Conservation (phyloP, 768 basidiomycete species). For the Leccinum boreale region DNA sequence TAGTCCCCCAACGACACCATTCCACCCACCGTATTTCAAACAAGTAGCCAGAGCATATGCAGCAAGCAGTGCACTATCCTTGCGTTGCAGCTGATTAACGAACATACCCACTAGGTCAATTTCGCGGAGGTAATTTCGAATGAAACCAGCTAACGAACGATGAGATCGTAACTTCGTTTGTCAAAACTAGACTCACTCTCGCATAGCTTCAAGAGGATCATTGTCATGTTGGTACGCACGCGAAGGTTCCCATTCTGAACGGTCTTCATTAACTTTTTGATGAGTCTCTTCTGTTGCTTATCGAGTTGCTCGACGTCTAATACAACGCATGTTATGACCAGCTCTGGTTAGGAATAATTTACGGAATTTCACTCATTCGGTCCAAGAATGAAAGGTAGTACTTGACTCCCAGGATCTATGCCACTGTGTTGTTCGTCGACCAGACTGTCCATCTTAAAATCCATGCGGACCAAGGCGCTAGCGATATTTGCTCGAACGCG, state of each 20-base stretch:
- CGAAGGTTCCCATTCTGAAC: background rate
- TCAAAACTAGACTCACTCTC: slow-evolving; percentile 10
- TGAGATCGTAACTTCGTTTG: background rate
- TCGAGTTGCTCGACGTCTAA: slow-evolving; percentile 6
- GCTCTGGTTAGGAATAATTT: background rate
- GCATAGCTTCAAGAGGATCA: slow-evolving; percentile 21
- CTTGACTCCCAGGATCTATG: background rate
- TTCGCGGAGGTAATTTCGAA: slow-evolving; percentile 12
- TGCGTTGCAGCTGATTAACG: slow-evolving; percentile 16
- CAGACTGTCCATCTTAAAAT: background rate
- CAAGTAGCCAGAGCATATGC: slow-evolving; percentile 20
- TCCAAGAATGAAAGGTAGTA: slow-evolving; percentile 17
- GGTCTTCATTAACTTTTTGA: slow-evolving; percentile 7
- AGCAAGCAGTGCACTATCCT: slow-evolving; percentile 16
- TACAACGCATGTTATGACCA: background rate
- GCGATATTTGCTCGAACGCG: slow-evolving; percentile 18
- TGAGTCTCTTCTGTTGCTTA: slow-evolving; percentile 5
- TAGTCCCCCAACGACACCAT: background rate
- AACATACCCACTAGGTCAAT: slow-evolving; percentile 6
- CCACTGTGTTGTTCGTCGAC: background rate
- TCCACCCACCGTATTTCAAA: slow-evolving; percentile 13
- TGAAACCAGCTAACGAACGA: background rate
- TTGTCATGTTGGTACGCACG: slow-evolving; percentile 23
- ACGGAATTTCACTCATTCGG: slow-evolving; percentile 6
- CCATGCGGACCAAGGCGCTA: slow-evolving; percentile 10